phyloP scores from a whole-genome alignment of 2,329 filamentous ascomycete species.

The Cercospora sesami region DNA sequence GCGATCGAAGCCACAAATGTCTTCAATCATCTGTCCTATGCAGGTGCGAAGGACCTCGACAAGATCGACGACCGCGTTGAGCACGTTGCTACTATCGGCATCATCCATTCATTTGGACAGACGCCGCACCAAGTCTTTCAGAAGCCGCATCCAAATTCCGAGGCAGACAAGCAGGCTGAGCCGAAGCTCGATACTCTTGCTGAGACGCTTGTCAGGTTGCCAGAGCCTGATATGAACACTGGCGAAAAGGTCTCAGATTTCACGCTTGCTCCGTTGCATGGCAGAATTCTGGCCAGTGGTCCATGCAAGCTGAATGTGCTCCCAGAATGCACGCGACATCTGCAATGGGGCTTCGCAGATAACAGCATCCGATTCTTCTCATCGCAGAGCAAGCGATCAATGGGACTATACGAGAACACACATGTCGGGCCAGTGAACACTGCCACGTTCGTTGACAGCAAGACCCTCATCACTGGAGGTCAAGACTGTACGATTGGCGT shows the following conservation, averaged over 20 bases:
- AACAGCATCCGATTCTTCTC: slow-evolving; percentile 91
- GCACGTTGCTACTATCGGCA: slow-evolving; percentile 82
- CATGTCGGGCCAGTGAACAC: slow-evolving; percentile 87
- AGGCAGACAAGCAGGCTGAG: slow-evolving; percentile 59
- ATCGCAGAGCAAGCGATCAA: slow-evolving; percentile 78
- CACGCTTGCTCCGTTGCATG: slow-evolving; percentile 73
- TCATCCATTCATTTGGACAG: slow-evolving; percentile 98
- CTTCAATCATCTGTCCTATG: slow-evolving; percentile 93
- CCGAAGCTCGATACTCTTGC: slow-evolving; percentile 76
- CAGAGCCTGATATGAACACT: slow-evolving; percentile 72
- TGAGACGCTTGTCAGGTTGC: slow-evolving; percentile 72
- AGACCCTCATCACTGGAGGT: slow-evolving; percentile 86
- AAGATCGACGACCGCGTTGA: slow-evolving; percentile 86
- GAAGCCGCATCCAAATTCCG: slow-evolving; percentile 72
- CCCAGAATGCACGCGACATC: slow-evolving; percentile 81
- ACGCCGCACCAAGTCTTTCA: slow-evolving; percentile 94
- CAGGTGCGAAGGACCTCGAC: slow-evolving; percentile 89
- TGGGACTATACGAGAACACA: slow-evolving; percentile 89
- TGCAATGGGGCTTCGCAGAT: slow-evolving; percentile 96
- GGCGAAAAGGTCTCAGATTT: slow-evolving; percentile 79
- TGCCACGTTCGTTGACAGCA: slow-evolving; percentile 82
- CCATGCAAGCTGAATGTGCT: slow-evolving; percentile 85
- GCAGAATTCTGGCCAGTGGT: slow-evolving; percentile 79
- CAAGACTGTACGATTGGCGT: slow-evolving; percentile 89
- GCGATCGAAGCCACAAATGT: slow-evolving; percentile 91